A percentile compares a stretch with the other conserved stretches of the same genome.
Conservation (phyloP, 148 eudicot genomes). For the Polygonum maritimum region DNA sequence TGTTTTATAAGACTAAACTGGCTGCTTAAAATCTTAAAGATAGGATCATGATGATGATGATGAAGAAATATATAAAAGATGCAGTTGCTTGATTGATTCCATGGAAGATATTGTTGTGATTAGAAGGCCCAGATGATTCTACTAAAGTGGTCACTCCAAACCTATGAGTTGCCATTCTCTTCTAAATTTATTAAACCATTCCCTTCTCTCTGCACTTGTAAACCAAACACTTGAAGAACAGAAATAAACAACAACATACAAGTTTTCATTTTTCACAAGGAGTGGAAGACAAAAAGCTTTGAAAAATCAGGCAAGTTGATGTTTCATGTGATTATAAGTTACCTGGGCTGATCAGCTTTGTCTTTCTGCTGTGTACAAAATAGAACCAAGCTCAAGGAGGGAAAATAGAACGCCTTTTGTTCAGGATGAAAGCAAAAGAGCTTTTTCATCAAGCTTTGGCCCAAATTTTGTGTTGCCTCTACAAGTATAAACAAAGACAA, state of each 20-base stretch:
- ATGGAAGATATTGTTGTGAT: slow-evolving; percentile 47
- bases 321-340: no score
- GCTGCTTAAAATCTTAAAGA: no score
- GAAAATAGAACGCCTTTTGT: background rate
- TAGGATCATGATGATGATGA: background rate
- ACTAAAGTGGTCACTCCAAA: slow-evolving; percentile 52
- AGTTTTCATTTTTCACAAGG: background rate
- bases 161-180: slow-evolving; percentile 27
- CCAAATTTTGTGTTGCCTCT: background rate
- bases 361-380: no score
- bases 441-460: background rate
- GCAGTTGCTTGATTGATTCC: slow-evolving; percentile 29
- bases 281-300: no score
- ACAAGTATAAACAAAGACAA: background rate
- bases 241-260: background rate
- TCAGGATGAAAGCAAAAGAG: background rate
- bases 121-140: slow-evolving; percentile 45
- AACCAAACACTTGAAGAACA: background rate
- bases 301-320: no score
- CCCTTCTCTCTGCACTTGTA: background rate
- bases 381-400: background rate
- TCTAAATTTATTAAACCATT: slow-evolving; percentile 13
- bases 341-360: no score
- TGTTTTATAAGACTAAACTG: no score
- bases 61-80: slow-evolving; percentile 55